A percentile compares a stretch with the other conserved stretches of the same genome.
These are phyloP conservation scores for Pholiota adiposa DNA, from an alignment of 1,284 basidiomycete genomes.

Conservation along the genomic window DNA sequence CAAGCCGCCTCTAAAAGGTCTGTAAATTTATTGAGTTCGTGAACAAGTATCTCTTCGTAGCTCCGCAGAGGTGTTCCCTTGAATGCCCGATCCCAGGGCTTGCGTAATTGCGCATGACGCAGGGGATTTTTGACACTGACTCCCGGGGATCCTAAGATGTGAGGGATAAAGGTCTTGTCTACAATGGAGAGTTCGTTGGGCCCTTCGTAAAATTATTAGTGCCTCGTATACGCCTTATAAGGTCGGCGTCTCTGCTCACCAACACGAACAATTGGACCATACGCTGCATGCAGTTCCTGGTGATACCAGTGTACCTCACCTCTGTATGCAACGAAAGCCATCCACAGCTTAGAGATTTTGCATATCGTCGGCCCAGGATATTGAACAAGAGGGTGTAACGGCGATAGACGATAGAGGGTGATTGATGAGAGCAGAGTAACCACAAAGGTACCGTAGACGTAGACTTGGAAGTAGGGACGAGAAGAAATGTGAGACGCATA, in stretches of 20 bases:
- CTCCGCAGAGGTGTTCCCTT: conserved; percentile 47
- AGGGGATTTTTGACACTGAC: conserved; percentile 30
- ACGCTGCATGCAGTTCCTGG: conserved; percentile 36
- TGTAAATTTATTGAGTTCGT: conserved; percentile 41
- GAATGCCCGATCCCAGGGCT: conserved; percentile 59
- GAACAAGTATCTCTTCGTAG: conserved; percentile 49
- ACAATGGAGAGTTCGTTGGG: conserved; percentile 42
- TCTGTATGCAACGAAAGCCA: conserved; percentile 27
- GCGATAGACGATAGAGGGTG: conserved; percentile 43
- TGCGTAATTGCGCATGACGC: conserved; percentile 51
- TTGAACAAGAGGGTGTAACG: conserved; percentile 45
- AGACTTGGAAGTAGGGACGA: background rate
- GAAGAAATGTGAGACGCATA: background rate
- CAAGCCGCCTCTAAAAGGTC: conserved; percentile 32
- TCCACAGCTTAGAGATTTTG: conserved; percentile 38
- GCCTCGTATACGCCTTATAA: background rate
- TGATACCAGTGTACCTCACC: conserved; percentile 35
- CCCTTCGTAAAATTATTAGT: conserved; percentile 23
- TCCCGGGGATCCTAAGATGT: conserved; percentile 36
- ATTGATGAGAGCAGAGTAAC: conserved; percentile 23
- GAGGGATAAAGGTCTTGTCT: conserved; percentile 32
- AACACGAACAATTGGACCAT: conserved; percentile 44
- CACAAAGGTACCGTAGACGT: conserved; percentile 9
- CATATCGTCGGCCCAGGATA: conserved; percentile 43
- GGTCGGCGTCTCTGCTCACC: conserved; percentile 37